A percentile compares a stretch with the other conserved stretches of the same genome.
Conservation (phyloP, 768 basidiomycete species). For the Boletus patriciae region DNA sequence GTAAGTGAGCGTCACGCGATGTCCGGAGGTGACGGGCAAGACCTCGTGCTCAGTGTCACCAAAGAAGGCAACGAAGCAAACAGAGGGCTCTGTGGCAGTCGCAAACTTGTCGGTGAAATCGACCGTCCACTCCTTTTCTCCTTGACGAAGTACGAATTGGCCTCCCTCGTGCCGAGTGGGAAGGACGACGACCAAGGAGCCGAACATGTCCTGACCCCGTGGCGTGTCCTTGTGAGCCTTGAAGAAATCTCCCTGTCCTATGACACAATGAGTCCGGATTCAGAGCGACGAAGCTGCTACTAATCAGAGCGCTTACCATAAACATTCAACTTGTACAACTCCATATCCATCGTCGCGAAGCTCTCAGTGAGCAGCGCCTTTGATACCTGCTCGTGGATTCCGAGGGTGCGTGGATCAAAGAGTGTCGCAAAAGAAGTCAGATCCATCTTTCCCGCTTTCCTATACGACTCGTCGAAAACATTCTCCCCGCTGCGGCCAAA, state of each 20-base stretch:
- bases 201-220: conserved; percentile 42
- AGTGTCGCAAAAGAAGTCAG: conserved; percentile 30
- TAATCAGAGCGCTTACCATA: conserved; percentile 34
- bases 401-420: not conserved
- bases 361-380: conserved; percentile 2
- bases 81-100: not conserved
- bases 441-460: conserved; percentile 50
- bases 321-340: conserved; percentile 49
- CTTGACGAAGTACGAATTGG: conserved; percentile 7
- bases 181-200: conserved; percentile 50
- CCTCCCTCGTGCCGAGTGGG: conserved; percentile 34
- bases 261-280: too few relatives aligned
- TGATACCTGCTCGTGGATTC: not conserved
- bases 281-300: too few relatives aligned
- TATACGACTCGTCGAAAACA: conserved; percentile 17
- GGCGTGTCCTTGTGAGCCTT: conserved; percentile 34
- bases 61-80: conserved; percentile 42
- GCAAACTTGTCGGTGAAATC: not conserved
- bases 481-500: conserved; percentile 3
- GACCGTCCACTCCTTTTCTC: not conserved
- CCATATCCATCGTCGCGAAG: conserved; percentile 6
- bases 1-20: conserved; percentile 46
- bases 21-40: conserved; percentile 39
- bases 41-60: conserved; percentile 49
- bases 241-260: conserved; percentile 6